phyloP scores from a whole-genome alignment of 306 rosid species.

The Aeschynomene evenia region DNA sequence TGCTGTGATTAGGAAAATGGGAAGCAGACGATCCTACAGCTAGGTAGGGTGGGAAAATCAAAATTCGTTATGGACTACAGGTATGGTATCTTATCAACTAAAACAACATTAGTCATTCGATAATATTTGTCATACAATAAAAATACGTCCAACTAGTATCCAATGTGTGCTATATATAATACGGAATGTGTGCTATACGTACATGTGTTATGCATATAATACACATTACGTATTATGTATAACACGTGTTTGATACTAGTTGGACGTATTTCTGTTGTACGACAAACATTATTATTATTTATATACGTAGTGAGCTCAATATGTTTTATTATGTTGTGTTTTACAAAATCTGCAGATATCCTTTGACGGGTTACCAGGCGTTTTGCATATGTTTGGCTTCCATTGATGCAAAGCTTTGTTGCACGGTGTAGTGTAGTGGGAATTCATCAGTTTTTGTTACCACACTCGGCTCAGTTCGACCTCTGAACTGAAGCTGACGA shows the following conservation, averaged over 20 bases:
- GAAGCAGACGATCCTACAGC: slow-evolving; percentile 75
- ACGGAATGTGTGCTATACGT: no score
- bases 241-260: no score
- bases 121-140: no score
- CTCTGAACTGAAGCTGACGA: slow-evolving; percentile 53
- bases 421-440: slow-evolving; percentile 57
- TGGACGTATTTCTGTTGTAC: no score
- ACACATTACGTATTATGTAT: no score
- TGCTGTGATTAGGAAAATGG: slow-evolving; percentile 59
- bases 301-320: not conserved
- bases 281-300: no score
- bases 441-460: slow-evolving; percentile 4
- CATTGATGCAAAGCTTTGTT: slow-evolving; percentile 86
- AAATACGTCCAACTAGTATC: no score
- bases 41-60: slow-evolving; percentile 78
- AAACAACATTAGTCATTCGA: no score
- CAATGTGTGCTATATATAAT: no score
- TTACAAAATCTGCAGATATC: slow-evolving; percentile 65
- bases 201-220: no score
- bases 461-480: slow-evolving; percentile 42
- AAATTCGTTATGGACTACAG: slow-evolving; percentile 93
- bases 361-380: slow-evolving; percentile 96
- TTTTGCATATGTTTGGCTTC: slow-evolving; percentile 88
- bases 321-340: not conserved
- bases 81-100: slow-evolving; percentile 36